Evolutionary conservation across 495 filamentous ascomycete species (phyloP).

Genomic region (Trichoderma reesei): DNA sequence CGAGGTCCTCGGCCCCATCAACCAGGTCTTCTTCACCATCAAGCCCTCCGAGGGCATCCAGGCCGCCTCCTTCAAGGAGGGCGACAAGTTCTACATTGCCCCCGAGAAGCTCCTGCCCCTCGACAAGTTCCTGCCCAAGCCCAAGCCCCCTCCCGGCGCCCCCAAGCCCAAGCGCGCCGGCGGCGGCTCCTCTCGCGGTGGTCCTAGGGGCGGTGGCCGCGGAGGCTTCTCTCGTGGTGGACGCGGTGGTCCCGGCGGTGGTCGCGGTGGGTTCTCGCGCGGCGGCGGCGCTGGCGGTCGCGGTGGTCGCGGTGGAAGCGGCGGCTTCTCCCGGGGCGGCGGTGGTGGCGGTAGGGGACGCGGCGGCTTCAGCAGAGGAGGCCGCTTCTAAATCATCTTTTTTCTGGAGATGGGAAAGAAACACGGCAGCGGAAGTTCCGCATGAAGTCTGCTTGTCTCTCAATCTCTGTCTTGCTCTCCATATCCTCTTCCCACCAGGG

Average conservation of each 20-base stretch:
- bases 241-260: slow-evolving; percentile 23
- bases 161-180: slow-evolving; percentile 42
- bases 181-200: slow-evolving; percentile 34
- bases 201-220: slow-evolving; percentile 37
- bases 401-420: neutral
- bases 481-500: too few relatives aligned
- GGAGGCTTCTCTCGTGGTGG: slow-evolving; percentile 27
- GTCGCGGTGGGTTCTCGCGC: slow-evolving; percentile 16
- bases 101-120: slow-evolving; percentile 88
- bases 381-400: slow-evolving; percentile 17
- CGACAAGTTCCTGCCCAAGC: slow-evolving; percentile 93
- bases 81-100: slow-evolving; percentile 95
- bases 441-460: too few relatives aligned
- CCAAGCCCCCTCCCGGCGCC: slow-evolving; percentile 67
- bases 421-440: neutral
- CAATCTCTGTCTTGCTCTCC: too few relatives aligned
- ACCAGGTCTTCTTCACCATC: slow-evolving; percentile 95
- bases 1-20: slow-evolving; percentile 90
- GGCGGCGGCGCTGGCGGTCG: slow-evolving; percentile 12
- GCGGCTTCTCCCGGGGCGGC: slow-evolving; percentile 12
- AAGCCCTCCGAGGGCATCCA: slow-evolving; percentile 93
- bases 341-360: slow-evolving; percentile 19
- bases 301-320: slow-evolving; percentile 17
- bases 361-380: slow-evolving; percentile 24
- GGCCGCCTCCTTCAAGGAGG: slow-evolving; percentile 83